A percentile compares a stretch with the other conserved stretches of the same genome.
Evolutionary conservation across 2,329 filamentous ascomycete species (phyloP).

Genomic region (Cryphonectria japonica): DNA sequence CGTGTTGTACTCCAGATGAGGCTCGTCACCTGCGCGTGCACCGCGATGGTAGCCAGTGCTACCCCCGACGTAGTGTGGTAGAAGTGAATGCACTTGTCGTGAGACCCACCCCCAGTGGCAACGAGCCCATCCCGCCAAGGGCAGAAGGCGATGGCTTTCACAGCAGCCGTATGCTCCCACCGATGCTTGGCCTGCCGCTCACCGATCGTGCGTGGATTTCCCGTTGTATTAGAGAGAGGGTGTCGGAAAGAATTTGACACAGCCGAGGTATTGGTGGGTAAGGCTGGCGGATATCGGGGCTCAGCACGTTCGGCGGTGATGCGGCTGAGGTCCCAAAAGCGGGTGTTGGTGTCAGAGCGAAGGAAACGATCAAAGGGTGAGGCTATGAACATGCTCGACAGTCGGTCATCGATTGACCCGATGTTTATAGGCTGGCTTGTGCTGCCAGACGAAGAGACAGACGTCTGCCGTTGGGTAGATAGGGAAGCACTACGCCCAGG

Average conservation of each 20-base stretch:
- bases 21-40: constrained; percentile 90
- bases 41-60: constrained; percentile 85
- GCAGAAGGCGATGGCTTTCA: constrained; percentile 96
- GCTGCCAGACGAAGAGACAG: constrained; percentile 14
- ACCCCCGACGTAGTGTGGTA: constrained; percentile 85
- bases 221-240: constrained; percentile 31
- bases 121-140: constrained; percentile 88
- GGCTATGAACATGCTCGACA: constrained; percentile 7
- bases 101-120: constrained; percentile 89
- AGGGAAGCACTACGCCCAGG: not conserved
- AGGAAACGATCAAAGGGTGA: constrained; percentile 25
- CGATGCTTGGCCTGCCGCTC: constrained; percentile 67
- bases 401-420: constrained; percentile 26
- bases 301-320: constrained; percentile 19
- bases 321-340: constrained; percentile 27
- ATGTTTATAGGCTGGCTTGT: constrained; percentile 6
- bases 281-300: constrained; percentile 19
- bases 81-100: constrained; percentile 95
- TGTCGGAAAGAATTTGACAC: constrained; percentile 25
- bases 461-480: constrained; percentile 9
- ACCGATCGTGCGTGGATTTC: constrained; percentile 52
- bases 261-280: constrained; percentile 11
- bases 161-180: constrained; percentile 81
- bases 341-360: constrained; percentile 20
- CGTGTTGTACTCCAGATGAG: constrained; percentile 87